phyloP scores from a whole-genome alignment of 2,329 filamentous ascomycete species.

The Berkeleyomyces basicola region DNA sequence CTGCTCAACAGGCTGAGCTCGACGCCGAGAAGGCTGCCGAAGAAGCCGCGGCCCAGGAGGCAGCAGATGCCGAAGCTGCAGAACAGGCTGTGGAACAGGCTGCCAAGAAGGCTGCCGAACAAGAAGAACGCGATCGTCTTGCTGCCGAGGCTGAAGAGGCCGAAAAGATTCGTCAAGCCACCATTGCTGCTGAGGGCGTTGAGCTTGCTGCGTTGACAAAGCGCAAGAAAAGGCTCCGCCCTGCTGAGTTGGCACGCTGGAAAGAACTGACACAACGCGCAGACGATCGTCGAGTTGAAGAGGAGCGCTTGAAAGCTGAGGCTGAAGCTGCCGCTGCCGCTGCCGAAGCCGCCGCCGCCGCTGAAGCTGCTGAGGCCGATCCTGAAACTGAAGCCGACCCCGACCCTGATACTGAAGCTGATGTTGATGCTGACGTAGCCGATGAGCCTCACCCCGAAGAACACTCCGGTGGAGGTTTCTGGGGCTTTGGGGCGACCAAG shows the following conservation, averaged over 20 bases:
- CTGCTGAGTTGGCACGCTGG: constrained; percentile 30
- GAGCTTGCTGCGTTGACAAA: constrained; percentile 27
- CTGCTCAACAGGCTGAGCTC: constrained; percentile 16
- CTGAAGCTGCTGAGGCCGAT: constrained; percentile 16
- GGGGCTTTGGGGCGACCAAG: constrained; percentile 2
- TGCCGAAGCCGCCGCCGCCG: constrained; percentile 17
- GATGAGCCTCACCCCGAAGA: constrained; percentile 14
- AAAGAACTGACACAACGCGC: constrained; percentile 23
- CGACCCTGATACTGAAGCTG: constrained; percentile 22
- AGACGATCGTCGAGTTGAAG: constrained; percentile 19
- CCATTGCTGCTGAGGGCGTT: constrained; percentile 17
- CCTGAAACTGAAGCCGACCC: constrained; percentile 21
- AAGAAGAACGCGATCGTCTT: constrained; percentile 14
- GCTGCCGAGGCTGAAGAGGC: neutral
- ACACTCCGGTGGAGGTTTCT: neutral
- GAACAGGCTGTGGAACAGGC: constrained; percentile 11
- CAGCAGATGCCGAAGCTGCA: constrained; percentile 15
- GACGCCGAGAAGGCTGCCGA: constrained; percentile 13
- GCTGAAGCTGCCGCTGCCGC: constrained; percentile 14
- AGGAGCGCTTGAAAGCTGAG: neutral
- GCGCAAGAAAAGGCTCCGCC: constrained; percentile 34
- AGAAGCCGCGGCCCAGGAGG: constrained; percentile 15
- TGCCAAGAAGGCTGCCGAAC: constrained; percentile 14
- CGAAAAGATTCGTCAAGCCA: neutral
- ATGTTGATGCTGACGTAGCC: constrained; percentile 23